Base-by-base conservation (phyloP, 2,329 filamentous ascomycete species). In the Sporothrix sp. region DNA sequence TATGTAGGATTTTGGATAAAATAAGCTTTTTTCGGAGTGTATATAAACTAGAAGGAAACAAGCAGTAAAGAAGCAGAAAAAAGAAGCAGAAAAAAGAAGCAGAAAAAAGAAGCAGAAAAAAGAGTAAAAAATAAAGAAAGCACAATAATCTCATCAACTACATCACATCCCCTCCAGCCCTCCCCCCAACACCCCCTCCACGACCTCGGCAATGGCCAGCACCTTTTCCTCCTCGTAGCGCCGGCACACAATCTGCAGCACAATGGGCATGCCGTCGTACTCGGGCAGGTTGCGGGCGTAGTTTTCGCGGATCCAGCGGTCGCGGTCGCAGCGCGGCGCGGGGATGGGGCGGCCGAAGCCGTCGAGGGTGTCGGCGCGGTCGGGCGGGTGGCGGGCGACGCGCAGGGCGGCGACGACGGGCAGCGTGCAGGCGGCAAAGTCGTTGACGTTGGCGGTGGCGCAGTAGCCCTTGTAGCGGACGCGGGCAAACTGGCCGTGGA, bases 391-490 rank as follows among this genome's bases (percentile, higher is more conserved):
- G 3, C 7, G 8, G 0, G 38, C 38, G 3, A 28, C 23, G 16
- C 27, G 21, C 21, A 40, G 14, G 6, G 23, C 27, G 1, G 20
- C 23, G 11, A 45, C 47, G 11, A 45, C 47, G 7, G 35, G 49
- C 13, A 51, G 14, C 1, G 49, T 51, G 14, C 49, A 51, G 10
- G 49, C 49, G 7, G 49, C 18, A 32, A 51, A 51, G 32, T 51
- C 49, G 10, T 37, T 32, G 3, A 51, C 49, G 25, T 51, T 51
- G 30, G 27, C 49, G 1, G 49, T 51, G 13, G 35, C 40, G 7
- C 35, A 42, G 40, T 51, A 51, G 9, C 48, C 49, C 20, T 42
- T 37, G 40, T 46, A 44, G 21, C 49, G 49, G 13, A 51, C 49
- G 6, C 21, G 14, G 28, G 30, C 39, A 28, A 42, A 51, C 35